phyloP scores from a whole-genome alignment of 345 rosid species.

The Lagerstroemia speciosa region DNA sequence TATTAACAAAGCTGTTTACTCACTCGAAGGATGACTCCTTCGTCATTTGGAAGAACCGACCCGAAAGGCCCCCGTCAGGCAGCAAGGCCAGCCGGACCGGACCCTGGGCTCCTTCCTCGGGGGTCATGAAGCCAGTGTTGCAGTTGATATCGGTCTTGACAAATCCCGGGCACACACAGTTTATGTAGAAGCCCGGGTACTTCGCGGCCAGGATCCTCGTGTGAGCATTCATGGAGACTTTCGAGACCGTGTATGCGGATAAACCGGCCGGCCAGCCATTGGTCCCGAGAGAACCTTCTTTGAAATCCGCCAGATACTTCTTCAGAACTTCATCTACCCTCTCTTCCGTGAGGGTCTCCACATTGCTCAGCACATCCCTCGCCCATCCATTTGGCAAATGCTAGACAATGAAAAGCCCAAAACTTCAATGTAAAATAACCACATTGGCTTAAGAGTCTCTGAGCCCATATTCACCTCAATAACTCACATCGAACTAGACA shows the following conservation, averaged over 20 bases:
- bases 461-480: no score
- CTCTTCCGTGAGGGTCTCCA: constrained; percentile 20
- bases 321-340: constrained; percentile 20
- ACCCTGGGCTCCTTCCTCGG: constrained; percentile 26
- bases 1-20: no score
- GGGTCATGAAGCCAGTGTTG: constrained; percentile 16
- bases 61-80: constrained; percentile 24
- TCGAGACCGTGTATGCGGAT: constrained; percentile 21
- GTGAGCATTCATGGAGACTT: constrained; percentile 25
- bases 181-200: constrained; percentile 16
- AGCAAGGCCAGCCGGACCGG: constrained; percentile 24
- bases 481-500: no score
- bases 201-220: constrained; percentile 33
- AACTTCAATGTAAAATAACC: background rate
- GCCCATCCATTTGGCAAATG: constrained; percentile 18
- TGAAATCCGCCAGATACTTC: constrained; percentile 19
- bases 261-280: constrained; percentile 29
- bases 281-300: constrained; percentile 15
- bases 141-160: constrained; percentile 23
- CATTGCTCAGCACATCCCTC: constrained; percentile 17
- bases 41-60: constrained; percentile 18
- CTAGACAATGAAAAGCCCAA: constrained; percentile 5
- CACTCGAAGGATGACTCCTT: constrained; percentile 9
- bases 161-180: constrained; percentile 29
- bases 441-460: no score